A percentile compares a stretch with the other conserved stretches of the same genome.
phyloP scores from a whole-genome alignment of 805 yeast genomes.

The Ogataea glucozyma region DNA sequence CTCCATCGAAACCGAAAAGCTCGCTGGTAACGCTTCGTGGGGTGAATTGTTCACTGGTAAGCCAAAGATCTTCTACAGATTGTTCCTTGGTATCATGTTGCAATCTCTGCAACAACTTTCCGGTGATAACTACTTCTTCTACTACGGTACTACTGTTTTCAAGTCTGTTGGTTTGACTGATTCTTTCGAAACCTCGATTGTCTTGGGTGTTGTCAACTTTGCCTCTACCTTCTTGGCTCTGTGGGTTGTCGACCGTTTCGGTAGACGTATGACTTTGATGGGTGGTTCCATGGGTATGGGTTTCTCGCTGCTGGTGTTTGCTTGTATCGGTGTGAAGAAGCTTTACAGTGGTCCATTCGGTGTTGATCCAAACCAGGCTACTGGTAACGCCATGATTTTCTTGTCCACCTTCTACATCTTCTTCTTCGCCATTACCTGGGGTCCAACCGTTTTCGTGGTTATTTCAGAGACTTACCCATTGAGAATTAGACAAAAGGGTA shows the following conservation, averaged over 20 bases:
- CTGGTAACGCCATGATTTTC: slow-evolving; percentile 64
- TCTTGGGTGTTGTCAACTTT: slow-evolving; percentile 58
- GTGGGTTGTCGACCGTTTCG: slow-evolving; percentile 52
- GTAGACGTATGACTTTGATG: slow-evolving; percentile 53
- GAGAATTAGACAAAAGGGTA: slow-evolving; percentile 60
- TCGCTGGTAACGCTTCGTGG: slow-evolving; percentile 70
- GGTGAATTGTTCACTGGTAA: slow-evolving; percentile 60
- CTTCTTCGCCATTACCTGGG: slow-evolving; percentile 76
- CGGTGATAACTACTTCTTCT: slow-evolving; percentile 67
- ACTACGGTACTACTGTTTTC: slow-evolving; percentile 65
- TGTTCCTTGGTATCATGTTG: slow-evolving; percentile 56
- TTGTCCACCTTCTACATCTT: slow-evolving; percentile 64
- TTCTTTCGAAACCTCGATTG: slow-evolving; percentile 59
- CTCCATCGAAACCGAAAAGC: slow-evolving; percentile 59
- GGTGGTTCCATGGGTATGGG: slow-evolving; percentile 55
- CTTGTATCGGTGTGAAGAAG: slow-evolving; percentile 57
- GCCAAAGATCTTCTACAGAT: slow-evolving; percentile 59
- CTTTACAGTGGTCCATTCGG: slow-evolving; percentile 43
- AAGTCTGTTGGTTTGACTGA: slow-evolving; percentile 57
- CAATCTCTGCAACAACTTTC: slow-evolving; percentile 65
- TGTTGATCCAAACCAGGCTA: slow-evolving; percentile 45
- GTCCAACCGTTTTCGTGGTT: slow-evolving; percentile 66
- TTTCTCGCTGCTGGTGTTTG: slow-evolving; percentile 57
- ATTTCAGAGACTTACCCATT: slow-evolving; percentile 70
- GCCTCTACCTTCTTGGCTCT: slow-evolving; percentile 54